Conservation (phyloP, 1,139 yeast genomes). For the Diutina rugosa region DNA sequence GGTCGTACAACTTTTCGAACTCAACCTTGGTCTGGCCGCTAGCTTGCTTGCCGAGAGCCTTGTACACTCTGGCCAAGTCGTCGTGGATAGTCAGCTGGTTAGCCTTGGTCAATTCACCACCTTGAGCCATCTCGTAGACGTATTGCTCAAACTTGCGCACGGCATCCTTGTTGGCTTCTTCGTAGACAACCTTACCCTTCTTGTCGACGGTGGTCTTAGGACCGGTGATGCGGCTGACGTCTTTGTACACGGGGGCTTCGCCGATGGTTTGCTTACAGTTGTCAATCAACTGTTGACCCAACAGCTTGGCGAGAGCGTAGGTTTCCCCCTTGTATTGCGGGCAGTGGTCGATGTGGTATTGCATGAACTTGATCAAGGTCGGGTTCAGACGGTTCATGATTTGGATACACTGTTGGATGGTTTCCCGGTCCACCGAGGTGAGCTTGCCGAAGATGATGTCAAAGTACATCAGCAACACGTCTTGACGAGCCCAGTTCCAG, state of each 20-base stretch:
- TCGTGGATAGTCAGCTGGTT: slow-evolving; percentile 55
- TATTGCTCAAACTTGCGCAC: slow-evolving; percentile 93
- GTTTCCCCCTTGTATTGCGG: slow-evolving; percentile 83
- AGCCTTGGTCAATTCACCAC: slow-evolving; percentile 69
- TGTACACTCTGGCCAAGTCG: slow-evolving; percentile 75
- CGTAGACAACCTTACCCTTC: slow-evolving; percentile 76
- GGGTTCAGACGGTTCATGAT: slow-evolving; percentile 97
- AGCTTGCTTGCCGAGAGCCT: slow-evolving; percentile 65
- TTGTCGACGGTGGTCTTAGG: slow-evolving; percentile 83
- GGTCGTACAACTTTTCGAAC: slow-evolving; percentile 69
- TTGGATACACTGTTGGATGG: slow-evolving; percentile 90
- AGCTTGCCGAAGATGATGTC: slow-evolving; percentile 93
- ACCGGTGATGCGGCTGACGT: slow-evolving; percentile 87
- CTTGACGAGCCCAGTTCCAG: slow-evolving; percentile 99
- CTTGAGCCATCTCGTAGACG: slow-evolving; percentile 93
- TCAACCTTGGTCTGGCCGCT: slow-evolving; percentile 56
- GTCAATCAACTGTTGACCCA: slow-evolving; percentile 89
- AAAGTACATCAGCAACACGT: slow-evolving; percentile 83
- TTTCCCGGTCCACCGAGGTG: slow-evolving; percentile 85
- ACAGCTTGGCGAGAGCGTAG: slow-evolving; percentile 75
- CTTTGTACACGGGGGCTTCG: slow-evolving; percentile 85
- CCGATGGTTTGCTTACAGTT: slow-evolving; percentile 83
- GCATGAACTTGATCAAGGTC: slow-evolving; percentile 89
- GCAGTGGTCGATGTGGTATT: slow-evolving; percentile 88
- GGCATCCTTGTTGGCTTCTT: slow-evolving; percentile 78